A percentile compares a stretch with the other conserved stretches of the same genome.
Conservation (phyloP, 805 yeast species). For the Metschnikowia matae region DNA sequence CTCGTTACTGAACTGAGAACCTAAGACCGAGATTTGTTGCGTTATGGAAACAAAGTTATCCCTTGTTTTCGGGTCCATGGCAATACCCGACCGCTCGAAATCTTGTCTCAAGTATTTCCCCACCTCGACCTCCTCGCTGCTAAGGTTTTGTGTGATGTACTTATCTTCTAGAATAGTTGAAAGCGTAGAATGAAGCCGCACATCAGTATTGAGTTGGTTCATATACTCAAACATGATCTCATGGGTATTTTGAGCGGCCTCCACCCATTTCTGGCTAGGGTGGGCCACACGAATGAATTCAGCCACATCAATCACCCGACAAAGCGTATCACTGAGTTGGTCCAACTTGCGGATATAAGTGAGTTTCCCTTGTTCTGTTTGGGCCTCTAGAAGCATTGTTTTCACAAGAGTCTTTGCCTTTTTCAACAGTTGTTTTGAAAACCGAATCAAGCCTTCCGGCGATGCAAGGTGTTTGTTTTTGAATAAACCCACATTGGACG, state of each 20-base stretch:
- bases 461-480: slow-evolving; percentile 63
- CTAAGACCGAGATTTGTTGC: slow-evolving; percentile 73
- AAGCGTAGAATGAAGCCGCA: slow-evolving; percentile 60
- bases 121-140: slow-evolving; percentile 74
- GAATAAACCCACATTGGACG: slow-evolving; percentile 49
- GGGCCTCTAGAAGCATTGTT: slow-evolving; percentile 43
- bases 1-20: slow-evolving; percentile 68
- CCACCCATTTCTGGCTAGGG: slow-evolving; percentile 65
- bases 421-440: slow-evolving; percentile 59
- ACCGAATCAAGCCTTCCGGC: slow-evolving; percentile 67
- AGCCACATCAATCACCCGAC: slow-evolving; percentile 90
- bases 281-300: slow-evolving; percentile 89
- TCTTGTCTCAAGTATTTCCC: slow-evolving; percentile 78
- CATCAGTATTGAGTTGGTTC: slow-evolving; percentile 87
- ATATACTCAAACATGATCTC: slow-evolving; percentile 87
- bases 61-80: slow-evolving; percentile 63
- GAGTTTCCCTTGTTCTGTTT: slow-evolving; percentile 40
- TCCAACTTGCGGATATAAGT: slow-evolving; percentile 65
- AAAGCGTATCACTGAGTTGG: slow-evolving; percentile 78
- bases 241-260: slow-evolving; percentile 84
- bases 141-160: slow-evolving; percentile 31
- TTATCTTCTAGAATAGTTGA: slow-evolving; percentile 44
- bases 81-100: slow-evolving; percentile 86
- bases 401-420: slow-evolving; percentile 62
- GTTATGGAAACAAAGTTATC: slow-evolving; percentile 72